Evolutionary conservation across 305 asterid species (phyloP), one percentile per base, ranked within the genome.

Genomic region (Striga hermonthica): DNA sequence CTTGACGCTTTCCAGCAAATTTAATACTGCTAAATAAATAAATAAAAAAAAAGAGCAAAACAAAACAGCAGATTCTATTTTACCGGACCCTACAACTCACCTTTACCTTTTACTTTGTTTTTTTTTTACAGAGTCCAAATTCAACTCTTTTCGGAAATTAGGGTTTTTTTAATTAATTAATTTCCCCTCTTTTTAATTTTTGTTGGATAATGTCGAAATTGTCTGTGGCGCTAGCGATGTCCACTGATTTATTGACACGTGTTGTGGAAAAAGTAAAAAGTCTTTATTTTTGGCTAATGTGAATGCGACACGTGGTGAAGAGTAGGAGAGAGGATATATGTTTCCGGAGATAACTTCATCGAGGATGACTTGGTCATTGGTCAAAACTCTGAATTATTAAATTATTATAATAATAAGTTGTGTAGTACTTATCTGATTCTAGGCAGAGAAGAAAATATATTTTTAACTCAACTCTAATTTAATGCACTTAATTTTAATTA

Each of bases 61-160:
- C 4, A 9, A 48, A 48, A 4, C 28, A 48, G 54, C 28, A 48
- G 54, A 48, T 48, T 48, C 22, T 48, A 5, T 48, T 48, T 48
- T 48, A 5, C 14, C 54, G 54, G 54, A 48, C 54, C 54, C 54
- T 48, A 48, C 28, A 48, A 48, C 54, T 8, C 54, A 11, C 5
- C 54, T 48, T 48, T 12, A 48, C 28, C 54, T 48, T 48, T 48
- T 48, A 48, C 54, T 48, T 22, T 22, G 11, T 48, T 48, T 48
- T 48, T 22, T 22, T 48, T 48, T 48, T 48, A 48, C 54, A 5
- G 54, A 11, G 54, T 48, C 54, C 54, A n/a, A 4, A n/a, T 48
- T 48, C 54, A 48, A 48, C 54, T 11, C 22, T 48, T 12, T 48
- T 48, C 14, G 11, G 52, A 6, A 14, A 8, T 14, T 3, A 8